These are phyloP conservation scores for Cicer bijugum DNA, from an alignment of 306 rosid genomes.

Conservation along the genomic window DNA sequence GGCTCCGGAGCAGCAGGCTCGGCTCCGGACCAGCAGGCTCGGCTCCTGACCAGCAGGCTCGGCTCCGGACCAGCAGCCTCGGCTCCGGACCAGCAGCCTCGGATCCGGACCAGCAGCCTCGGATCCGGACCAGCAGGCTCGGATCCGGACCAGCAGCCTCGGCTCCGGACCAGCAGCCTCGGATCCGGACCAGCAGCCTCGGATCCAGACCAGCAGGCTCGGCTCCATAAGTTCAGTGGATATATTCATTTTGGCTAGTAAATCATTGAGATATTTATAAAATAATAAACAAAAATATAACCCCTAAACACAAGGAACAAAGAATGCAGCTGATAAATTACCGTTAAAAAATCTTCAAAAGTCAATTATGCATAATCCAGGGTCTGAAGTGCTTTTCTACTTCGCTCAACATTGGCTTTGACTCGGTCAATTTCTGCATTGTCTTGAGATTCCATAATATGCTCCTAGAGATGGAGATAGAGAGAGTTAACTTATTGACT, in stretches of 20 bases:
- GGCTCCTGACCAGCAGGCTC: too few species aligned
- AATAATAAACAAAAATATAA: conserved; percentile 12
- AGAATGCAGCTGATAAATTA: conserved; percentile 49
- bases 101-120: too few species aligned
- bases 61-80: too few species aligned
- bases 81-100: too few species aligned
- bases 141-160: too few species aligned
- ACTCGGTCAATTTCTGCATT: conserved; percentile 73
- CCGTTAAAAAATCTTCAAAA: conserved; percentile 93
- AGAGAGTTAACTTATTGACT: conserved; percentile 37
- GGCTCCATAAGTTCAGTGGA: conserved; percentile 27
- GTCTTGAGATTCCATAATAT: conserved; percentile 79
- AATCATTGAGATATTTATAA: conserved; percentile 29
- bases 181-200: too few species aligned
- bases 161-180: too few species aligned
- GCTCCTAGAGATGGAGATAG: conserved; percentile 62
- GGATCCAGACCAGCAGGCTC: too few species aligned
- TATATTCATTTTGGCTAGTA: not conserved
- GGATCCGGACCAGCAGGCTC: too few species aligned
- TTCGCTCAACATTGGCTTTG: conserved; percentile 72
- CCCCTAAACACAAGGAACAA: conserved; percentile 38
- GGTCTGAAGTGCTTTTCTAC: conserved; percentile 84
- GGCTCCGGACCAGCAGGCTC: too few species aligned
- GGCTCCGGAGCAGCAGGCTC: too few species aligned
- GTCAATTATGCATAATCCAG: conserved; percentile 92